Evolutionary conservation across 2,329 filamentous ascomycete species (phyloP).

Genomic region (Arthrobotrys entomopaga): DNA sequence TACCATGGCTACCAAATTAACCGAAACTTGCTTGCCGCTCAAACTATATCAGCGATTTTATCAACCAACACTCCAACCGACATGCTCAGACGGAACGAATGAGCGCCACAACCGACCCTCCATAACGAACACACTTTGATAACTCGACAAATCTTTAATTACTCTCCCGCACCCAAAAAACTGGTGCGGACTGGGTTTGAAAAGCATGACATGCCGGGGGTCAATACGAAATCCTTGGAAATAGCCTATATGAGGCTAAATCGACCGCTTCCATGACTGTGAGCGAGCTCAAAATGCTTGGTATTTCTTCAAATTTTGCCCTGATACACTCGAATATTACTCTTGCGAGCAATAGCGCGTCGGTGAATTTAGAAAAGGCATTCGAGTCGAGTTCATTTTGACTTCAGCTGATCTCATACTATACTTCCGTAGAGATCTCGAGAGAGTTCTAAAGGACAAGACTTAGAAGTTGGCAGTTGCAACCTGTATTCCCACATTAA

Average conservation of each 20-base stretch:
- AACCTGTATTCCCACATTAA: too few relatives aligned
- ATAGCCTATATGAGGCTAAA: background rate
- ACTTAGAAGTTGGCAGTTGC: too few relatives aligned
- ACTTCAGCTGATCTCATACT: too few relatives aligned
- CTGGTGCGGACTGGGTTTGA: too few relatives aligned
- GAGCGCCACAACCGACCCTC: conserved; percentile 46
- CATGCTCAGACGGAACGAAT: conserved; percentile 33
- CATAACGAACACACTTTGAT: background rate
- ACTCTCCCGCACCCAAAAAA: too few relatives aligned
- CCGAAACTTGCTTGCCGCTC: conserved; percentile 41
- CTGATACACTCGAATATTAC: conserved; percentile 2
- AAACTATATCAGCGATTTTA: conserved; percentile 38
- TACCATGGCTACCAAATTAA: conserved; percentile 52
- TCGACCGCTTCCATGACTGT: background rate
- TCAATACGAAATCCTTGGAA: too few relatives aligned
- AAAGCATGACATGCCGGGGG: too few relatives aligned
- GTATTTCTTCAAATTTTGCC: conserved; percentile 37
- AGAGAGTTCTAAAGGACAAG: too few relatives aligned
- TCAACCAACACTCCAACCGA: conserved; percentile 8
- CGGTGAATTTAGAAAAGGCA: background rate
- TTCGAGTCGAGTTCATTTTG: conserved; percentile 6
- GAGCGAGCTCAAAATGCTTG: background rate
- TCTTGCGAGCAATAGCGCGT: background rate
- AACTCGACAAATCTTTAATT: too few relatives aligned
- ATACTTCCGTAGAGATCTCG: too few relatives aligned